Base-by-base conservation (phyloP, 768 basidiomycete genomes). In the Tulasnella sp. region DNA sequence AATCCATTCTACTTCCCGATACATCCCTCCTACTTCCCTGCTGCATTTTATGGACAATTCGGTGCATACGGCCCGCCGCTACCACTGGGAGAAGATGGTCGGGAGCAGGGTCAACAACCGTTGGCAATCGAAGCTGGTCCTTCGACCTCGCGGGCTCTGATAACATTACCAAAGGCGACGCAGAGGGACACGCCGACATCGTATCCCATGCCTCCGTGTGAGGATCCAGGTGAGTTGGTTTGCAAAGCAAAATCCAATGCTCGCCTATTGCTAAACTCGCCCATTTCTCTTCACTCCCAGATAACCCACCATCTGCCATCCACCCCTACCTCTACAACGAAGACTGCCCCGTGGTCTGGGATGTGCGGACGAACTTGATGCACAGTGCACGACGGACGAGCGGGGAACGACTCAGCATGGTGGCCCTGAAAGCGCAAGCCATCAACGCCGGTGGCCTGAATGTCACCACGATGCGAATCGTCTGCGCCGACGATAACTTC, bases 401-500 rank as follows among this genome's bases (percentile, higher is more conserved):
- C 7, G 19, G 32, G 13, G 34, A 56, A 30, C 55, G 34, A 23
- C 55, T 56, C 17, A 56, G 55, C 43, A 42, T 21, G 38, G 5
- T 56, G 19, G 55, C 55, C 26, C 55, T 56, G 21, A 56, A 56
- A 45, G 55, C 55, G 5, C 8, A 42, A 8, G 51, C 51, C 32
- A 53, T 53, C 51, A 53, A 53, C 51, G 55, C 55, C 3, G 38
- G 38, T 2, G 55, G 55, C n/a, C n/a, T 43, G 55, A 56, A 42
- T 32, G 21, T 21, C 58, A 59, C 23, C 19, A 17, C 27, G 27
- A 63, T 84, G 60, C 79, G 79, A 10, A 73, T 86, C 48, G 72
- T 85, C 61, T 83, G 44, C 21, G 47, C 19, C 7, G 23, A 77
- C 15, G 79, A 78, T 56, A 69, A 75, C 2, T 85, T 85, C 68